phyloP scores from a whole-genome alignment of 345 rosid genomes.

The Melastoma malabathricum region DNA sequence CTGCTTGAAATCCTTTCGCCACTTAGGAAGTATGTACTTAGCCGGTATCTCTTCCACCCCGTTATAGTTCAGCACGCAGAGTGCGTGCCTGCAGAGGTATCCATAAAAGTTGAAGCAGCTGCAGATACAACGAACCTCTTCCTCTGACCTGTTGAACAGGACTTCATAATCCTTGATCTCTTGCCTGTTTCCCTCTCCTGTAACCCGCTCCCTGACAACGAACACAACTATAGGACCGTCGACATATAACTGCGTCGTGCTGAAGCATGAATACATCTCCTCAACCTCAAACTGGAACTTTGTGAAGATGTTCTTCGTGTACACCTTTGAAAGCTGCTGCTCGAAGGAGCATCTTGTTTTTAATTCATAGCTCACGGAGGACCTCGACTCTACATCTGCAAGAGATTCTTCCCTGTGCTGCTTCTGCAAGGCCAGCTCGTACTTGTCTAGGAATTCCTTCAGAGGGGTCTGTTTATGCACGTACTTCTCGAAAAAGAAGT shows the following conservation, averaged over 20 bases:
- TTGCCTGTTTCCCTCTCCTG: slow-evolving; percentile 38
- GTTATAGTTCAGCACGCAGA: slow-evolving; percentile 60
- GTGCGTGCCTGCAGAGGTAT: slow-evolving; percentile 73
- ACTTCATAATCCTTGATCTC: slow-evolving; percentile 61
- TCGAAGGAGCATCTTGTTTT: slow-evolving; percentile 68
- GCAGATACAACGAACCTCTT: slow-evolving; percentile 74
- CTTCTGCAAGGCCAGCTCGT: slow-evolving; percentile 58
- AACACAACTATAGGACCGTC: slow-evolving; percentile 59
- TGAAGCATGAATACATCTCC: slow-evolving; percentile 80
- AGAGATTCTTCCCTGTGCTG: slow-evolving; percentile 61
- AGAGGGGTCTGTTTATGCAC: slow-evolving; percentile 67
- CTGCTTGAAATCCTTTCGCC: slow-evolving; percentile 65
- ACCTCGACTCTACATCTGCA: slow-evolving; percentile 46
- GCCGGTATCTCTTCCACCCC: slow-evolving; percentile 65
- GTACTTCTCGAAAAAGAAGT: slow-evolving; percentile 50
- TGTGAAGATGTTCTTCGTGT: slow-evolving; percentile 52
- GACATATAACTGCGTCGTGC: slow-evolving; percentile 54
- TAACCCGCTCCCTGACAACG: slow-evolving; percentile 60
- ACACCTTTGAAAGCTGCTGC: slow-evolving; percentile 63
- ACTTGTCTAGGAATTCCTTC: slow-evolving; percentile 84
- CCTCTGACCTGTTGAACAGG: slow-evolving; percentile 52
- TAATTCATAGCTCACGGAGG: slow-evolving; percentile 22
- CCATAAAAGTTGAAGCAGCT: slow-evolving; percentile 79
- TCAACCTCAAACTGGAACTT: slow-evolving; percentile 72
- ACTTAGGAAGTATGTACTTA: slow-evolving; percentile 40